Conservation (phyloP, 148 eudicot species). For the Camellia granthamiana region DNA sequence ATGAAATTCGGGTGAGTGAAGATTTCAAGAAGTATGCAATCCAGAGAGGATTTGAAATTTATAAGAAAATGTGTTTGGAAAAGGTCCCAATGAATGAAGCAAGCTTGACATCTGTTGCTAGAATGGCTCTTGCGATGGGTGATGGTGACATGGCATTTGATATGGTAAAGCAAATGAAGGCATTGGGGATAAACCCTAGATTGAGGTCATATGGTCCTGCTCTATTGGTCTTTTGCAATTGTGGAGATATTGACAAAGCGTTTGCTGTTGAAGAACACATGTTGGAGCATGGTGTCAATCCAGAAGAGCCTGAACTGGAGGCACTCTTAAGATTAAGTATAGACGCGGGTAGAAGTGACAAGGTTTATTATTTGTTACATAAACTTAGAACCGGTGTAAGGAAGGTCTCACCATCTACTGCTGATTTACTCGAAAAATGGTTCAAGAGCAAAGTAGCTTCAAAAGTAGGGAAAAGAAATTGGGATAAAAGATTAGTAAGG, state of each 20-base stretch:
- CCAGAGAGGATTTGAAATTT: slow-evolving; percentile 70
- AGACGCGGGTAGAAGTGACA: slow-evolving; percentile 57
- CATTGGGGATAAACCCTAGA: slow-evolving; percentile 63
- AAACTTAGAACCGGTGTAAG: slow-evolving; percentile 64
- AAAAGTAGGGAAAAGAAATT: slow-evolving; percentile 69
- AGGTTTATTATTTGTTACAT: slow-evolving; percentile 77
- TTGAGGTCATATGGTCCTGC: slow-evolving; percentile 88
- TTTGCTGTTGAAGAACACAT: slow-evolving; percentile 76
- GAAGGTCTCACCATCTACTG: slow-evolving; percentile 54
- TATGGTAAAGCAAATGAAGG: slow-evolving; percentile 72
- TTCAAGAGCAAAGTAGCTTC: slow-evolving; percentile 64
- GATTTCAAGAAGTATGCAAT: slow-evolving; percentile 60
- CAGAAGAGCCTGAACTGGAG: slow-evolving; percentile 85
- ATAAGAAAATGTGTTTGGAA: slow-evolving; percentile 54
- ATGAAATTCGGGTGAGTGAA: slow-evolving; percentile 55
- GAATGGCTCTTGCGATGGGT: slow-evolving; percentile 82
- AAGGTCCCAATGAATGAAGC: slow-evolving; percentile 82
- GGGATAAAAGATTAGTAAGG: slow-evolving; percentile 44
- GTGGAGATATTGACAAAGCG: slow-evolving; percentile 67
- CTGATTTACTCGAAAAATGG: slow-evolving; percentile 68
- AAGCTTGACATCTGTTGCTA: slow-evolving; percentile 75
- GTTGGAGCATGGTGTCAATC: slow-evolving; percentile 71
- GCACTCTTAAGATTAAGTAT: slow-evolving; percentile 69
- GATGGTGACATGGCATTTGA: slow-evolving; percentile 88
- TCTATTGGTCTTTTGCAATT: slow-evolving; percentile 52